Base-by-base conservation (phyloP, 1,284 basidiomycete species). In the Flammula alnicola region DNA sequence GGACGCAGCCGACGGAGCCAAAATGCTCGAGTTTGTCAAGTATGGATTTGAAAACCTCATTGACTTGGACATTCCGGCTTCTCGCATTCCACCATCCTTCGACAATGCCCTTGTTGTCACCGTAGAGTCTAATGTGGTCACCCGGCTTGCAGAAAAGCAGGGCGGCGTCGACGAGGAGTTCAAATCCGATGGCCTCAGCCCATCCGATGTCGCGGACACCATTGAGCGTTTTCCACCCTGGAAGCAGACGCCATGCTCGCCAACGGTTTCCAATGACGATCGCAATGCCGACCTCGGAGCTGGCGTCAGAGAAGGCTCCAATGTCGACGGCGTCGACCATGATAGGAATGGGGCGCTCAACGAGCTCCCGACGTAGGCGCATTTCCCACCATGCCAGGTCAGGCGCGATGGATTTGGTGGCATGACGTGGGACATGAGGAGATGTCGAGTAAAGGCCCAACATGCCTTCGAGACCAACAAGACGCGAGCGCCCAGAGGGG, bases 241-340 rank as follows among this genome's bases (percentile, higher is more conserved):
- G 46, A 2, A 44, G 19, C 7, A 53, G 51, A 2, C 29, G 9
- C 51, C 51, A 53, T 16, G 46, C 51, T 16, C 46, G 30, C 48
- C 48, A 49, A 8, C 11, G 14, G 0, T 16, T 26, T 2, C 27
- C 35, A 14, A 77, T 59, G 60, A 64, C 38, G 57, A 79, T 60
- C 29, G 64, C 64, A 55, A 77, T 64, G n/a, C n/a, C n/a, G n/a
- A n/a, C n/a, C n/a, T n/a, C n/a, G n/a, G n/a, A n/a, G n/a, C n/a
- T n/a, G n/a, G 75, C 74, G 56, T 78, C 74, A 0, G 71, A 77
- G 61, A 58, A 78, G 0, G 71, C 72, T 0, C 31, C 7, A 17
- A n/a, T n/a, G n/a, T n/a, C n/a, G n/a, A n/a, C n/a, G n/a, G 57
- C 10, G 47, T 74, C 64, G 8, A 55, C 3, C 45, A n/a, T n/a